Percentiles rank a stretch among this genome's conserved stretches.
Evolutionary conservation across 169 alveolate species (phyloP).

Genomic region (Plasmodium reichenowi): DNA sequence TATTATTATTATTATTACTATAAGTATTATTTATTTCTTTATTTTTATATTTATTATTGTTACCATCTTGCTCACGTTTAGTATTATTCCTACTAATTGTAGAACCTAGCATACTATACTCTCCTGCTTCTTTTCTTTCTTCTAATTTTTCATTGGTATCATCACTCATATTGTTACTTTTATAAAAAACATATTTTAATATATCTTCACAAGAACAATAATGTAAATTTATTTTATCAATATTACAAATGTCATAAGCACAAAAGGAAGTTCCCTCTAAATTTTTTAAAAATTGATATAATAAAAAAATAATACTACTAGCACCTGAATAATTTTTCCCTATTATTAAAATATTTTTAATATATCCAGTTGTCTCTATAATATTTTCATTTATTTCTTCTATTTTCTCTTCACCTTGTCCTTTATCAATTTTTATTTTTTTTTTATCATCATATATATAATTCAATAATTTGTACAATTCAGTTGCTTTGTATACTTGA

Average conservation of each 20-base stretch:
- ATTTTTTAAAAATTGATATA: conserved; percentile 7
- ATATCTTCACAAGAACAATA: conserved; percentile 24
- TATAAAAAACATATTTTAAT: background rate
- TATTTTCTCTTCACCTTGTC: background rate
- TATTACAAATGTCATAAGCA: conserved; percentile 1
- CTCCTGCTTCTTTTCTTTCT: background rate
- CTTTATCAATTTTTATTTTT: background rate
- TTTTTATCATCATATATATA: too few species aligned
- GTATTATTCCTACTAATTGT: background rate
- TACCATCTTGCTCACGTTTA: background rate
- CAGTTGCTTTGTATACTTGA: conserved; percentile 34
- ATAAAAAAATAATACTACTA: conserved; percentile 16
- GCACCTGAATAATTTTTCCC: conserved; percentile 50
- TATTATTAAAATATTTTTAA: conserved; percentile 23
- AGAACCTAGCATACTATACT: background rate
- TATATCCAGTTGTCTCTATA: too few species aligned
- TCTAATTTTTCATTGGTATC: background rate
- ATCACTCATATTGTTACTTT: background rate
- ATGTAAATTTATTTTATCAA: conserved; percentile 17
- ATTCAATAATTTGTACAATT: conserved; percentile 20
- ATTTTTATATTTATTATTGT: background rate
- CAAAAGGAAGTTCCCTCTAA: background rate
- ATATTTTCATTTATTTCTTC: background rate
- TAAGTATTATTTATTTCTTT: background rate
- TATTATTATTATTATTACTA: background rate